Base-by-base conservation (phyloP, 768 basidiomycete genomes). In the Nidula microcarpa region DNA sequence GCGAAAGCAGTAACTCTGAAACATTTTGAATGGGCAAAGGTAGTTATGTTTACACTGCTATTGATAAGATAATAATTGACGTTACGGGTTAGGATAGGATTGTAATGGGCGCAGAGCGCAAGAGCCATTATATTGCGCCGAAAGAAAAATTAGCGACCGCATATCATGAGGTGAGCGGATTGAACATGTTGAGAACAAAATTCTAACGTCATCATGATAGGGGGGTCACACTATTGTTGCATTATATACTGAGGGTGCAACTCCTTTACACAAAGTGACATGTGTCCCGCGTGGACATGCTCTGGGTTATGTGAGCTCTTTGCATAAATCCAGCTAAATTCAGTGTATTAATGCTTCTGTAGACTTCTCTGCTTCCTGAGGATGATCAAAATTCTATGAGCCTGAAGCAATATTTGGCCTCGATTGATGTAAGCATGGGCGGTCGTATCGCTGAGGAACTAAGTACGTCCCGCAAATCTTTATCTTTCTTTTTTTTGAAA, bases 1-100 rank as follows among this genome's bases (percentile, higher is more conserved):
- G 87, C 83, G 43, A 78, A 74, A 47, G 78, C 82, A 55, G 94
- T 99, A 5, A 71, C 70, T 18, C 68, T 90, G 55, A 84, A 78
- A 57, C 94, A 99, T 67, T 91, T 98, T 65, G 96, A 98, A 74
- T 99, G 97, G 97, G 97, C 97, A 10, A 97, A 92, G 78, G 93
- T 55, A 50, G 55, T 41, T 52, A 34, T 53, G 34, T 39, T 16
- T 14, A 43, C 18, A 10, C 44, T 14, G 37, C 16, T 41, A 11
- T 16, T 41, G 37, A 41, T 46, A n/a, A 5, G 18, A 44, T 52
- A 37, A 33, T 32, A 37, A 49, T 53, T 33, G 39, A 36, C 32
- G 13, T 50, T 49, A 36, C 50, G 37, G 16, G 11, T 41, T 41
- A 86, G 89, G 93, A 96, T 69, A 89, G 93, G 53, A 98, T 98